A percentile compares a stretch with the other conserved stretches of the same genome.
Conservation (phyloP, 1,139 yeast genomes). For the Geotrichum histeridarum region DNA sequence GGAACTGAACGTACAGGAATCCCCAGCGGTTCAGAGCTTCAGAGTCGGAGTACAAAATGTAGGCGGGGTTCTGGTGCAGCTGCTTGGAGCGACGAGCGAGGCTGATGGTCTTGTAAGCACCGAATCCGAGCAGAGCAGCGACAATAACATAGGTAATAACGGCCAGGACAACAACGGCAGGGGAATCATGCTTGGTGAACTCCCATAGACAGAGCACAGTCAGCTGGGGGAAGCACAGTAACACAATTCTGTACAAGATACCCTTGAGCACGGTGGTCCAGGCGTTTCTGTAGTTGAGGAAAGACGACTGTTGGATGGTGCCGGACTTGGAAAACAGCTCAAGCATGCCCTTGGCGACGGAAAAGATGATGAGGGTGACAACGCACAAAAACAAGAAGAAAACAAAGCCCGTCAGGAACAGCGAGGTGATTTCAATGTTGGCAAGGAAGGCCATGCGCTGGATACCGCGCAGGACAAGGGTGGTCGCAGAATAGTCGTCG, state of each 20-base stretch:
- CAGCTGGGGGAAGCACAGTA: slow-evolving; percentile 82
- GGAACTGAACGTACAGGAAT: slow-evolving; percentile 82
- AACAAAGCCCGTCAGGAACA: slow-evolving; percentile 81
- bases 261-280: slow-evolving; percentile 85
- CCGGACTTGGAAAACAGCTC: slow-evolving; percentile 64
- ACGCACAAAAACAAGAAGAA: slow-evolving; percentile 78
- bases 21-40: slow-evolving; percentile 83
- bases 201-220: slow-evolving; percentile 85
- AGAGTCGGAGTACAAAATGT: slow-evolving; percentile 79
- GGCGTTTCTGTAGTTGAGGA: slow-evolving; percentile 71
- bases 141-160: slow-evolving; percentile 57
- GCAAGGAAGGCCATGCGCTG: slow-evolving; percentile 86
- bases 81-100: slow-evolving; percentile 68
- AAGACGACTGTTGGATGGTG: slow-evolving; percentile 54
- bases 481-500: slow-evolving; percentile 51
- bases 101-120: slow-evolving; percentile 62
- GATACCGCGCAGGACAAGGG: slow-evolving; percentile 80
- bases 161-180: slow-evolving; percentile 77
- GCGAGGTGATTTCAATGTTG: slow-evolving; percentile 74
- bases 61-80: slow-evolving; percentile 87
- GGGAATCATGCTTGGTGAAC: slow-evolving; percentile 73
- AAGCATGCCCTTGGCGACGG: slow-evolving; percentile 66
- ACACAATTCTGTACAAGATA: slow-evolving; percentile 71
- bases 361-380: slow-evolving; percentile 58
- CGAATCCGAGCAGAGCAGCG: slow-evolving; percentile 60